Conservation (phyloP, 306 rosid species). For the Malus fusca region DNA sequence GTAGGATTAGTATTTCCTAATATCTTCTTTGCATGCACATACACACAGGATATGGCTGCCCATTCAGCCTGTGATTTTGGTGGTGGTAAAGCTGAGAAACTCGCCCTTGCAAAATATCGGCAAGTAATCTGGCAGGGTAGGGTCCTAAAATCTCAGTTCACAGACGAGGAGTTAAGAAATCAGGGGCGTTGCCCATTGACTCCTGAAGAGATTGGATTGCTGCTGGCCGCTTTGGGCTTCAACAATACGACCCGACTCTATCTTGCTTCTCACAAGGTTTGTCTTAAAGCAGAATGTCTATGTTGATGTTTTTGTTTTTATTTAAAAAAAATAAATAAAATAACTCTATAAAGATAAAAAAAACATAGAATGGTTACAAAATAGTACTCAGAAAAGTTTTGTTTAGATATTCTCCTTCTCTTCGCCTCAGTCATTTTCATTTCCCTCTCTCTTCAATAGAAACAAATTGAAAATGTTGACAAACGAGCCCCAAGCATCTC, state of each 20-base stretch:
- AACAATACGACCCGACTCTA: conserved; percentile 74
- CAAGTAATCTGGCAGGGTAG: conserved; percentile 96
- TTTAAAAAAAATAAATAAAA: not conserved
- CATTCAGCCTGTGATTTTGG: conserved; percentile 99
- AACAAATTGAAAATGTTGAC: not conserved
- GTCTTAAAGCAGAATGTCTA: not conserved
- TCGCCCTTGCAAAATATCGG: conserved; percentile 87
- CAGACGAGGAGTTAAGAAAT: conserved; percentile 74
- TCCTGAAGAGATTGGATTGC: conserved; percentile 90
- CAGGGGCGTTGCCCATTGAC: conserved; percentile 97
- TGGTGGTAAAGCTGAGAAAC: conserved; percentile 84
- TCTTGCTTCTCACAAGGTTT: conserved; percentile 95
- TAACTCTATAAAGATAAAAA: not conserved
- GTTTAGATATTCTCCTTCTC: not conserved
- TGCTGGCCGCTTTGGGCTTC: conserved; percentile 89
- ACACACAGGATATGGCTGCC: conserved; percentile 89
- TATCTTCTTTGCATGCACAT: not conserved
- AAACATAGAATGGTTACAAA: not conserved
- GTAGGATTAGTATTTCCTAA: not conserved
- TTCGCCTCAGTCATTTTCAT: not conserved
- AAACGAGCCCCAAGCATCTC: not conserved
- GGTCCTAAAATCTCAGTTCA: conserved; percentile 86
- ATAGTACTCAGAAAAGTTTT: not conserved
- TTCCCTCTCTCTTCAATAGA: not conserved
- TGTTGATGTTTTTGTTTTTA: not conserved